A percentile compares a stretch with the other conserved stretches of the same genome.
Evolutionary conservation across 1,284 basidiomycete genomes (phyloP).

Genomic region (Fomitopsis schrenkii): DNA sequence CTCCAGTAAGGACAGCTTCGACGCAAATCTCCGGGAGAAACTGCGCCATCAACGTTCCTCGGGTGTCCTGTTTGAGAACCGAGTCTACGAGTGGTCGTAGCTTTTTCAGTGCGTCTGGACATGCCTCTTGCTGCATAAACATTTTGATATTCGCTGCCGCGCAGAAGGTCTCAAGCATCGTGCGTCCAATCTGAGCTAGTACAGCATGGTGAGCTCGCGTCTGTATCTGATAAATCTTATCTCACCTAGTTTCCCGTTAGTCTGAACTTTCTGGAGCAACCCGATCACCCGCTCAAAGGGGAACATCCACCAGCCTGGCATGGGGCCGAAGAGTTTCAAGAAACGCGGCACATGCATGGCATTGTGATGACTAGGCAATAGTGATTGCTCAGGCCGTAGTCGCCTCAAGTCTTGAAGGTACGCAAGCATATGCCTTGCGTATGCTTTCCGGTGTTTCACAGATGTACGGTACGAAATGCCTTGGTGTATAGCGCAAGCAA

Average conservation of each 20-base stretch:
- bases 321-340: slow-evolving; percentile 28
- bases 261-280: slow-evolving; percentile 21
- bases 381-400: too few species aligned
- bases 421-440: too few species aligned
- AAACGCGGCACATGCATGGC: slow-evolving; percentile 30
- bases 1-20: too few species aligned
- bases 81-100: too few species aligned
- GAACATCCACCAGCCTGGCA: slow-evolving; percentile 27
- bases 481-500: too few species aligned
- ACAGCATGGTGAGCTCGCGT: neutral
- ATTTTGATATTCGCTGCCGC: neutral
- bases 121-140: neutral
- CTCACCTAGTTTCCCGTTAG: slow-evolving; percentile 14
- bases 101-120: too few species aligned
- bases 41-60: too few species aligned
- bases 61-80: too few species aligned
- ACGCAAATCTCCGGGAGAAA: too few species aligned
- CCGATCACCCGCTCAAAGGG: slow-evolving; percentile 24
- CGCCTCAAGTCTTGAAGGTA: too few species aligned
- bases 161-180: neutral
- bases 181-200: neutral
- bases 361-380: slow-evolving; percentile 14
- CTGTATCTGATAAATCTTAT: neutral
- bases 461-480: too few species aligned
- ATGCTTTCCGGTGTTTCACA: too few species aligned